These are phyloP conservation scores for Coniochaeta ligniaria DNA, from an alignment of 2,329 filamentous ascomycete genomes.

Conservation along the genomic window DNA sequence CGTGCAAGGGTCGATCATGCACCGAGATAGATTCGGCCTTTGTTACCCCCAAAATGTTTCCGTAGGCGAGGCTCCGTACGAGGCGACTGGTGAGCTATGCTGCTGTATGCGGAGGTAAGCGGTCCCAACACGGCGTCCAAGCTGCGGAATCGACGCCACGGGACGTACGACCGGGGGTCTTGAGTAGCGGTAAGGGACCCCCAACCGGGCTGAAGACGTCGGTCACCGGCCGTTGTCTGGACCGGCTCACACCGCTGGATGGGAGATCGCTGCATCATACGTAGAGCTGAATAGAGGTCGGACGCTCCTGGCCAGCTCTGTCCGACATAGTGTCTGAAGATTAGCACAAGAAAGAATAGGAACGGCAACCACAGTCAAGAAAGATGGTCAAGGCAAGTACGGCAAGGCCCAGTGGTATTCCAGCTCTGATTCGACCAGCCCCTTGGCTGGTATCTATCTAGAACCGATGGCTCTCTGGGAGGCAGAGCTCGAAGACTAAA, in stretches of 20 bases:
- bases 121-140: not conserved
- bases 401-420: slow-evolving; percentile 13
- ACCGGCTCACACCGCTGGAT: not conserved
- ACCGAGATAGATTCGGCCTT: not conserved
- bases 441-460: slow-evolving; percentile 2
- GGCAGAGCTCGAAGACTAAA: slow-evolving; percentile 16
- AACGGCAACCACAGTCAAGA: not conserved
- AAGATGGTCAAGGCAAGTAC: not conserved
- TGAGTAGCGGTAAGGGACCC: not conserved
- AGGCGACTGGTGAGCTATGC: not conserved
- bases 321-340: not conserved
- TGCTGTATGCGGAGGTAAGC: not conserved
- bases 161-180: not conserved
- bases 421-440: slow-evolving; percentile 6
- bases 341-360: not conserved
- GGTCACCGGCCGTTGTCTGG: not conserved
- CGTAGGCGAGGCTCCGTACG: not conserved
- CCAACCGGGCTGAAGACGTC: not conserved
- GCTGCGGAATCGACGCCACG: not conserved
- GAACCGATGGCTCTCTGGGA: slow-evolving; percentile 8
- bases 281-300: not conserved
- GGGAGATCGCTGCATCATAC: not conserved
- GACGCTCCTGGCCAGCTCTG: not conserved
- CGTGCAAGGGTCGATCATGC: not conserved
- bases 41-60: not conserved